Evolutionary conservation across 257 asterid species (phyloP).

Genomic region (Fraxinus americana): DNA sequence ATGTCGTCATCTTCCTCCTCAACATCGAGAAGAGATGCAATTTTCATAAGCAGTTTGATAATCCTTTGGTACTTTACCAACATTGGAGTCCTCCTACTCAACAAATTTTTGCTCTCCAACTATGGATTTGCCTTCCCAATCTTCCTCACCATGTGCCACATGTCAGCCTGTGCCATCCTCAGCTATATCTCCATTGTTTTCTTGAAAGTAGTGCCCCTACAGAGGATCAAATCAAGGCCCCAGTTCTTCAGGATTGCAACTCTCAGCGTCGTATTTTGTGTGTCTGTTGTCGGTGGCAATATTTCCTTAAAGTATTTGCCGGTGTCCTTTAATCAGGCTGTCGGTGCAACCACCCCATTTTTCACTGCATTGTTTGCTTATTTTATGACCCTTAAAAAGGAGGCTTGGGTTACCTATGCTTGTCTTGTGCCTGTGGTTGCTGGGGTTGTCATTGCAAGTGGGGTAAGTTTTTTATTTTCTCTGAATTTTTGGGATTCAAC

Average conservation of each 20-base stretch:
- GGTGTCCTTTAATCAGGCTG: constrained; percentile 92
- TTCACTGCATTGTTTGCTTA: constrained; percentile 94
- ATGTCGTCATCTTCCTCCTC: constrained; percentile 32
- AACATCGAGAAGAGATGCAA: constrained; percentile 42
- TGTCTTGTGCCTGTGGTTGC: constrained; percentile 90
- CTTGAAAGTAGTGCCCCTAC: constrained; percentile 72
- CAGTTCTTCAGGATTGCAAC: constrained; percentile 75
- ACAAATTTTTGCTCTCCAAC: constrained; percentile 81
- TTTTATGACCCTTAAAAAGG: constrained; percentile 70
- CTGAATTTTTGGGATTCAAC: not conserved
- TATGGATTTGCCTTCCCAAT: constrained; percentile 80
- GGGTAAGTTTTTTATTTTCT: constrained; percentile 52
- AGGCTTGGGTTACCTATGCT: constrained; percentile 78
- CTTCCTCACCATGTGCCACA: constrained; percentile 98
- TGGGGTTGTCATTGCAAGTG: constrained; percentile 94
- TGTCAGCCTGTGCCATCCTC: constrained; percentile 90
- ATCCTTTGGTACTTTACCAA: constrained; percentile 78
- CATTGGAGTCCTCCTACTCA: constrained; percentile 90
- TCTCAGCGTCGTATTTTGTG: constrained; percentile 81
- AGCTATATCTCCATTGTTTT: constrained; percentile 79
- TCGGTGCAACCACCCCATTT: constrained; percentile 95
- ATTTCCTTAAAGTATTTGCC: constrained; percentile 74
- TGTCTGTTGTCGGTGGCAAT: constrained; percentile 92
- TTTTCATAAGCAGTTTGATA: constrained; percentile 59
- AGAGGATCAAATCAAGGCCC: constrained; percentile 80